Evolutionary conservation across 352 stramenopile genomes (phyloP).

Genomic region (Globisporangium iwayamae): DNA sequence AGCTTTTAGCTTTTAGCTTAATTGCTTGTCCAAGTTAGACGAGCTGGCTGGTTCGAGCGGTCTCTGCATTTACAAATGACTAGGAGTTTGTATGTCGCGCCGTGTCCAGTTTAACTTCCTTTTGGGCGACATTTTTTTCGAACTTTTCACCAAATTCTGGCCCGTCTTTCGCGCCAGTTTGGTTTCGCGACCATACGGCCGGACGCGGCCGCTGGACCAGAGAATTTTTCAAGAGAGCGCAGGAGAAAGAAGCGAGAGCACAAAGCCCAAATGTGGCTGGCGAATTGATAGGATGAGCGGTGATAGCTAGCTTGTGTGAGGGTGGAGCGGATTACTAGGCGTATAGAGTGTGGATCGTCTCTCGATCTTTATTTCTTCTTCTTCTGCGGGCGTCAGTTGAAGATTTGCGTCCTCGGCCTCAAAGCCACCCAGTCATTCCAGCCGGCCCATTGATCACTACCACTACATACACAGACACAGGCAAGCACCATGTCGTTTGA

Average conservation of each 20-base stretch:
- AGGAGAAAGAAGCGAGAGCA: slow-evolving; percentile 1
- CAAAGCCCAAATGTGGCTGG: not conserved
- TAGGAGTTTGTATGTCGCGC: not conserved
- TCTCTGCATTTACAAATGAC: slow-evolving; percentile 1
- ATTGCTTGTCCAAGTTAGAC: not conserved
- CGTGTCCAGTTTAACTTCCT: not conserved
- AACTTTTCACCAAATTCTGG: not conserved
- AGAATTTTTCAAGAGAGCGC: slow-evolving; percentile 11
- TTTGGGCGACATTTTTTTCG: not conserved
- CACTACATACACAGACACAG: too few relatives aligned
- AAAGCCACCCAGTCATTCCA: slow-evolving; percentile 12
- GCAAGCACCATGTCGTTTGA: slow-evolving; percentile 19
- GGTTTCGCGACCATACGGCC: not conserved
- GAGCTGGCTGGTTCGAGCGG: too few relatives aligned
- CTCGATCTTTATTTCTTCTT: slow-evolving; percentile 8
- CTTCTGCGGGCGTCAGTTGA: slow-evolving; percentile 35
- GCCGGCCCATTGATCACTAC: too few relatives aligned
- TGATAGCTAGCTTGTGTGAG: not conserved
- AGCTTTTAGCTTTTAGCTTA: not conserved
- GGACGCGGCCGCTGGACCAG: too few relatives aligned
- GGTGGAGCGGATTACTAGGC: not conserved
- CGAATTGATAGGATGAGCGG: not conserved
- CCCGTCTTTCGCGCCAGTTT: slow-evolving; percentile 4
- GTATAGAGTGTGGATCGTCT: slow-evolving; percentile 1
- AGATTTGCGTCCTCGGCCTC: slow-evolving; percentile 41